Evolutionary conservation across 768 basidiomycete genomes (phyloP).

Genomic region (Boletales sp.): DNA sequence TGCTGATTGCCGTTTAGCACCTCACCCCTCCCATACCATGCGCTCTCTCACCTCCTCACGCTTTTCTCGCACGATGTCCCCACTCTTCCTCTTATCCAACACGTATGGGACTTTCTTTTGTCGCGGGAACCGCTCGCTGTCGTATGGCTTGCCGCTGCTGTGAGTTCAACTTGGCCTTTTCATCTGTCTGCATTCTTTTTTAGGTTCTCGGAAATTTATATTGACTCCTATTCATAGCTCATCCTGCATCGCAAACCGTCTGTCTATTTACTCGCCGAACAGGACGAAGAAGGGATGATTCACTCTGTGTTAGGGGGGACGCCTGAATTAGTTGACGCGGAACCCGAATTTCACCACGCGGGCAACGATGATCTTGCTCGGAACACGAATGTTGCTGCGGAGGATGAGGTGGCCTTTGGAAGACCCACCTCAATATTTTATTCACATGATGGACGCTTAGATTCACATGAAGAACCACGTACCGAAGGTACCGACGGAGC

Average conservation of each 20-base stretch:
- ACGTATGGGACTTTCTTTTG: conserved; percentile 87
- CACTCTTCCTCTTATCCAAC: conserved; percentile 83
- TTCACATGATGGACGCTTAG: background rate
- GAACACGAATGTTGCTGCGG: background rate
- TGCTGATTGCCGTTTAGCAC: conserved; percentile 38
- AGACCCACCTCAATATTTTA: background rate
- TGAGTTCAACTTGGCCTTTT: conserved; percentile 37
- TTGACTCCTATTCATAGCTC: conserved; percentile 44
- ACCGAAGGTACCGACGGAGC: background rate
- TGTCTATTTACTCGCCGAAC: conserved; percentile 54
- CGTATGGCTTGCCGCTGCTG: conserved; percentile 82
- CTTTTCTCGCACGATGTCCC: conserved; percentile 92
- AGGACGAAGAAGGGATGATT: conserved; percentile 79
- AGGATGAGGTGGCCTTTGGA: background rate
- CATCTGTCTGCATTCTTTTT: background rate
- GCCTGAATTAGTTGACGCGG: conserved; percentile 42
- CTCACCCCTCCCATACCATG: conserved; percentile 83
- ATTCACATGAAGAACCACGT: background rate
- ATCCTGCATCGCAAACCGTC: conserved; percentile 70
- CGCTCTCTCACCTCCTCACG: conserved; percentile 85
- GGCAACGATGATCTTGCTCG: background rate
- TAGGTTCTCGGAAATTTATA: background rate
- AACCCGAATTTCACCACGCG: background rate
- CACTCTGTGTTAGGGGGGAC: conserved; percentile 70
- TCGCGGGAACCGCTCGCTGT: conserved; percentile 75